Evolutionary conservation across 495 filamentous ascomycete genomes (phyloP).

Genomic region (Penicillium paradoxum): DNA sequence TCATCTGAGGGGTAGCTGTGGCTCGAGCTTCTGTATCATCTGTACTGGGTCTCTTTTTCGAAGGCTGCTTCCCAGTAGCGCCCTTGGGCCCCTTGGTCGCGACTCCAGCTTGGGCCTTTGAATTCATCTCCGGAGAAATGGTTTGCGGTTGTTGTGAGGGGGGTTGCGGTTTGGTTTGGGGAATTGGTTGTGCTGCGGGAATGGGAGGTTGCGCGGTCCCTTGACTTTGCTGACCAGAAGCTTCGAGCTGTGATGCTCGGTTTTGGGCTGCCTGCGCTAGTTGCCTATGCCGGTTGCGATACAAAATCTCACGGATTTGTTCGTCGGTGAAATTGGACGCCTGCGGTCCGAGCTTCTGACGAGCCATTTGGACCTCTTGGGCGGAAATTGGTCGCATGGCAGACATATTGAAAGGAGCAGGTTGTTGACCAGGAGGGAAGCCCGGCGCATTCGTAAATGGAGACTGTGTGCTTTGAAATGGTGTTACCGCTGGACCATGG

Average conservation of each 20-base stretch:
- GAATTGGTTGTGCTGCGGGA: slow-evolving; percentile 17
- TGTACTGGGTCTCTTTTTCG: slow-evolving; percentile 54
- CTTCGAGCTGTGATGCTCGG: slow-evolving; percentile 24
- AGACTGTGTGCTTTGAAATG: slow-evolving; percentile 24
- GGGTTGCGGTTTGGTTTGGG: slow-evolving; percentile 23
- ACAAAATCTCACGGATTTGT: slow-evolving; percentile 44
- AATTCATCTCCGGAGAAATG: slow-evolving; percentile 11
- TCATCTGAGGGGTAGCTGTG: slow-evolving; percentile 36
- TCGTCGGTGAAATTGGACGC: slow-evolving; percentile 47
- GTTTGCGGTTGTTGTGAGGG: slow-evolving; percentile 19
- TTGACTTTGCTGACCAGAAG: slow-evolving; percentile 26
- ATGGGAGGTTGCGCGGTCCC: slow-evolving; percentile 33
- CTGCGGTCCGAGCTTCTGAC: slow-evolving; percentile 35
- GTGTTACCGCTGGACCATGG: slow-evolving; percentile 18
- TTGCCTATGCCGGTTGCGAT: slow-evolving; percentile 34
- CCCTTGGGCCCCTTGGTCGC: slow-evolving; percentile 26
- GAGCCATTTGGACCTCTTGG: slow-evolving; percentile 45
- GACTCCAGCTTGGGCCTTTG: slow-evolving; percentile 21
- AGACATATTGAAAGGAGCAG: slow-evolving; percentile 22
- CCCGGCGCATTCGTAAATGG: slow-evolving; percentile 38
- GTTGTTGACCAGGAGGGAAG: slow-evolving; percentile 26
- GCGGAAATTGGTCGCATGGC: slow-evolving; percentile 36
- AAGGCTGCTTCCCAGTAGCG: slow-evolving; percentile 28
- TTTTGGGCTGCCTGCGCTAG: slow-evolving; percentile 30
- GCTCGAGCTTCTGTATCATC: slow-evolving; percentile 56